A percentile compares a stretch with the other conserved stretches of the same genome.
phyloP scores from a whole-genome alignment of 768 basidiomycete genomes.

The Auricularia sp. region DNA sequence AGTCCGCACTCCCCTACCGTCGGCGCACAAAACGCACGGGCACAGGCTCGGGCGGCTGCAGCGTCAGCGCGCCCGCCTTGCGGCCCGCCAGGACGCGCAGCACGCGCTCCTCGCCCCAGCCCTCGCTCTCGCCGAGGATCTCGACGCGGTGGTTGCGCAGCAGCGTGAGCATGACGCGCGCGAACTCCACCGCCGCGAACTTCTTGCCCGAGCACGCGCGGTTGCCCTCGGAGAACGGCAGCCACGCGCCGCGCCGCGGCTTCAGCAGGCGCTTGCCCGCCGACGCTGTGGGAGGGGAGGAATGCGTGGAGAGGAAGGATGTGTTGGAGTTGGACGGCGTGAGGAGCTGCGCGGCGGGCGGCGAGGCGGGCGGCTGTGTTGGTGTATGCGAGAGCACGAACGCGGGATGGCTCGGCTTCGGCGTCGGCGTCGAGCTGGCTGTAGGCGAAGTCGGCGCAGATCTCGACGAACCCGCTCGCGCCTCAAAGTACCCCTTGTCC shows the following conservation, averaged over 20 bases:
- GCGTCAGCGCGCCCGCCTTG: constrained; percentile 4
- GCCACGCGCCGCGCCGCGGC: constrained; percentile 2
- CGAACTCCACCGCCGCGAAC: constrained; percentile 6
- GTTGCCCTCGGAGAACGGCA: constrained; percentile 5
- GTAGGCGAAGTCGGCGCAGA: too few relatives aligned
- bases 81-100: constrained; percentile 1
- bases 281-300: not conserved
- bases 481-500: too few relatives aligned
- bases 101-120: constrained; percentile 6
- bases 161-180: not conserved
- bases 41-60: constrained; percentile 5
- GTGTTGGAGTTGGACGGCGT: not conserved
- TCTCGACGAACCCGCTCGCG: too few relatives aligned
- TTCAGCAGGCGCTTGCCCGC: not conserved
- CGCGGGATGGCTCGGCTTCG: not conserved
- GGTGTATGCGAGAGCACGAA: not conserved
- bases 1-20: not conserved
- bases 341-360: not conserved
- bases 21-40: constrained; percentile 4
- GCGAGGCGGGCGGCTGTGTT: too few relatives aligned
- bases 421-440: not conserved
- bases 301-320: not conserved
- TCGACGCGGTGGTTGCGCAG: not conserved
- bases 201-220: constrained; percentile 4
- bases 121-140: constrained; percentile 4